Evolutionary conservation across 345 rosid species (phyloP).

Genomic region (Acer saccharum): DNA sequence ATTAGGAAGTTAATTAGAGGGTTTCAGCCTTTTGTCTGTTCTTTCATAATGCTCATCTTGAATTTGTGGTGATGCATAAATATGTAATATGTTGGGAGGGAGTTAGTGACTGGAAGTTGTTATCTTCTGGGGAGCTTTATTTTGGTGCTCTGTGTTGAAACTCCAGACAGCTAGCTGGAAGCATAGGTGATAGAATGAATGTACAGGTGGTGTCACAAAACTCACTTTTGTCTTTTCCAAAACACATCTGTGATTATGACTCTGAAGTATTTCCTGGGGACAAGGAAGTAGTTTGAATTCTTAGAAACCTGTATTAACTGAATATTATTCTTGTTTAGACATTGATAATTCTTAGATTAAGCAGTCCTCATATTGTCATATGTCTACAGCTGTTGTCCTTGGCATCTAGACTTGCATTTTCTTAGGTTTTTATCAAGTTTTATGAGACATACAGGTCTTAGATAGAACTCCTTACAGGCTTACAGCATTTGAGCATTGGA

Average conservation of each 20-base stretch:
- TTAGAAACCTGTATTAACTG: too few relatives aligned
- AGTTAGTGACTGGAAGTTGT: conserved; percentile 38
- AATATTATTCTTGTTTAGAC: too few relatives aligned
- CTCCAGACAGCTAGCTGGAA: conserved; percentile 21
- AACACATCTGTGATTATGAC: conserved; percentile 11
- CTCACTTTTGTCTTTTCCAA: neutral
- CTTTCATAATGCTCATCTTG: conserved; percentile 19
- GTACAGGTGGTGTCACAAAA: conserved; percentile 29
- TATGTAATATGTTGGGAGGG: conserved; percentile 58
- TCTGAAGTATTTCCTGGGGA: neutral
- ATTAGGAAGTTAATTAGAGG: conserved; percentile 30
- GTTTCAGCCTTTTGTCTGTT: conserved; percentile 19
- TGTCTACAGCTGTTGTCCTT: too few relatives aligned
- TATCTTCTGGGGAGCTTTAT: conserved; percentile 53
- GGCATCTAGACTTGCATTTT: too few relatives aligned
- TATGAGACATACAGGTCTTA: too few relatives aligned
- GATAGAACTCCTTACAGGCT: too few relatives aligned
- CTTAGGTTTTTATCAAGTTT: too few relatives aligned
- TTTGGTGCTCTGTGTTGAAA: conserved; percentile 60
- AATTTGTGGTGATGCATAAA: conserved; percentile 26
- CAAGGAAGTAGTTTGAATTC: neutral
- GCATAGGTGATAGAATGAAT: conserved; percentile 32
- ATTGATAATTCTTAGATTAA: too few relatives aligned
- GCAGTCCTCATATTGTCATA: too few relatives aligned
- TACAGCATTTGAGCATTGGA: too few relatives aligned